A percentile compares a stretch with the other conserved stretches of the same genome.
Evolutionary conservation across 208 protist genomes (phyloP).

Genomic region (Trypanosoma avium): DNA sequence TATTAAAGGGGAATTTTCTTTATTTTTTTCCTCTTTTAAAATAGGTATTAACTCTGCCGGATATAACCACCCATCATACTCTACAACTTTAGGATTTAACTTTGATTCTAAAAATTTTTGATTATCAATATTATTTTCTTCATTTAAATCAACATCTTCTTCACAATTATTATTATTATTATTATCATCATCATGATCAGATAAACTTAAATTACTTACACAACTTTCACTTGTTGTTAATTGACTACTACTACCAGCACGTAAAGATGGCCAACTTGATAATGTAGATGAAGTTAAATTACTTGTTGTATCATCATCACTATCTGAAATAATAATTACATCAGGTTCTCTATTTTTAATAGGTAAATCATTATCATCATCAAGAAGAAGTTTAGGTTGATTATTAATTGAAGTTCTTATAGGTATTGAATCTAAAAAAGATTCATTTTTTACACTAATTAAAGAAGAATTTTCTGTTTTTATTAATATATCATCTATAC

Average conservation of each 20-base stretch:
- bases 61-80: conserved; percentile 66
- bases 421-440: too few species aligned
- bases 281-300: background rate
- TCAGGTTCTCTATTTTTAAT: background rate
- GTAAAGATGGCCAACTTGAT: conserved; percentile 16
- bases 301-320: background rate
- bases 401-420: background rate
- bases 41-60: conserved; percentile 38
- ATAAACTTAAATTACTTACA: background rate
- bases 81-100: conserved; percentile 30
- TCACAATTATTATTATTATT: background rate
- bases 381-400: conserved; percentile 8
- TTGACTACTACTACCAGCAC: background rate
- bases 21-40: background rate
- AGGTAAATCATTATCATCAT: background rate
- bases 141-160: too few species aligned
- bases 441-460: too few species aligned
- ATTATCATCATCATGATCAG: background rate
- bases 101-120: background rate
- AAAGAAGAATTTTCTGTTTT: too few species aligned
- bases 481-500: background rate
- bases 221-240: background rate
- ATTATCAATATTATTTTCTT: background rate
- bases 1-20: background rate
- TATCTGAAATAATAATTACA: conserved; percentile 12